Evolutionary conservation across 441 rosid species (phyloP), one percentile per base, ranked within the genome.

Genomic region (Adansonia gregorii): DNA sequence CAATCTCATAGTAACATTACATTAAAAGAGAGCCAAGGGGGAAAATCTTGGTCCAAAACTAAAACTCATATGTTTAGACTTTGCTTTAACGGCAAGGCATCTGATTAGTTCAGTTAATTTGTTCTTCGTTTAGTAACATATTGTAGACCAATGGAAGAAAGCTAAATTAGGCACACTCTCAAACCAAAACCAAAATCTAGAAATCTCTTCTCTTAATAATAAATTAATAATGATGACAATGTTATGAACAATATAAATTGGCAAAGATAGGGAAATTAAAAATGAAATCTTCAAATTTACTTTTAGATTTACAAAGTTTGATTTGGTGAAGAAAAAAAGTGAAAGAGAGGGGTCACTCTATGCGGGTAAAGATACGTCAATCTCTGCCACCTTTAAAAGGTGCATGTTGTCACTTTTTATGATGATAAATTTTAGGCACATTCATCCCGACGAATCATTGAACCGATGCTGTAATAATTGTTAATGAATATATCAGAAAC

Each of bases 401-500:
- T 35, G 43, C 67, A 59, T 58, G 55, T 43, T 43, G 54, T 7
- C 7, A 22, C 27, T 73, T 72, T 58, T 58, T 27, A 27, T 27
- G 35, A 73, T 73, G 55, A 55, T 58, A 73, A 51, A 17, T 19
- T 43, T 73, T 58, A 20, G 52, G 39, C 67, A 41, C 39, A 20
- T 46, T 12, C 76, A 56, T 39, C 54, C 8, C 66, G 20, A 73
- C 56, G 6, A 60, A 77, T 77, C 76, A 78, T 72, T 78, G 5
- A 70, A 71, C 12, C 54, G 8, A 46, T 31, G 49, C 43, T 31
- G 63, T 54, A 48, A 61, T 70, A 35, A 78, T 71, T 19, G 59
- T 60, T 27, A 2, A 72, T 35, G 11, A 41, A 61, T 60, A 11
- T 11, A 14, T 27, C 35, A 27, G 35, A 27, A 27, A 27, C 2